Percentiles rank a stretch among this genome's conserved stretches.
Evolutionary conservation across 129 eudicot species (phyloP).

Genomic region (Flaveria linearis): DNA sequence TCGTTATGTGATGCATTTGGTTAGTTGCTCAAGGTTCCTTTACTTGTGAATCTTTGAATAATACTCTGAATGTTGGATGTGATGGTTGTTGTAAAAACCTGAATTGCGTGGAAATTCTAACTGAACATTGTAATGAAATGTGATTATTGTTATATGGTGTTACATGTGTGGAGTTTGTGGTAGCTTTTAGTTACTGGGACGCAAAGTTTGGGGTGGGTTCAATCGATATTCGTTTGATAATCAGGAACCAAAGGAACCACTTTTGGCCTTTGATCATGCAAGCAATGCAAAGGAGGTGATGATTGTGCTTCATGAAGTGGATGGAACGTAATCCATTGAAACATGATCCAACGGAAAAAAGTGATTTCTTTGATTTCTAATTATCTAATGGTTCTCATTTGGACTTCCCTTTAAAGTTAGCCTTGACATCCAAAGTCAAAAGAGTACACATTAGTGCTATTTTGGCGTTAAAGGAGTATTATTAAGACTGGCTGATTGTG

Average conservation of each 20-base stretch:
- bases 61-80: not conserved
- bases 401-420: not conserved
- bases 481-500: not conserved
- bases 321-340: not conserved
- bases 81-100: not conserved
- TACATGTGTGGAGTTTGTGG: too few relatives aligned
- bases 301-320: not conserved
- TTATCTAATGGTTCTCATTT: not conserved
- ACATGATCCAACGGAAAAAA: not conserved
- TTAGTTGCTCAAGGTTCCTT: not conserved
- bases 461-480: not conserved
- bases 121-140: too few relatives aligned
- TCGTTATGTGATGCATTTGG: not conserved
- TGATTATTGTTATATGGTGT: not conserved
- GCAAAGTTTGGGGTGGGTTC: not conserved
- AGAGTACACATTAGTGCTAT: not conserved
- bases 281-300: not conserved
- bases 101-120: not conserved
- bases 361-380: not conserved
- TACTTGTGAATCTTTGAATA: too few relatives aligned
- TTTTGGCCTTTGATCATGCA: not conserved
- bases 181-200: too few relatives aligned
- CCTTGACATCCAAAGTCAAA: not conserved
- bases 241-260: not conserved
- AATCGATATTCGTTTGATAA: not conserved